Conservation (phyloP, 2,329 filamentous ascomycete species). For the Dothistroma pini region DNA sequence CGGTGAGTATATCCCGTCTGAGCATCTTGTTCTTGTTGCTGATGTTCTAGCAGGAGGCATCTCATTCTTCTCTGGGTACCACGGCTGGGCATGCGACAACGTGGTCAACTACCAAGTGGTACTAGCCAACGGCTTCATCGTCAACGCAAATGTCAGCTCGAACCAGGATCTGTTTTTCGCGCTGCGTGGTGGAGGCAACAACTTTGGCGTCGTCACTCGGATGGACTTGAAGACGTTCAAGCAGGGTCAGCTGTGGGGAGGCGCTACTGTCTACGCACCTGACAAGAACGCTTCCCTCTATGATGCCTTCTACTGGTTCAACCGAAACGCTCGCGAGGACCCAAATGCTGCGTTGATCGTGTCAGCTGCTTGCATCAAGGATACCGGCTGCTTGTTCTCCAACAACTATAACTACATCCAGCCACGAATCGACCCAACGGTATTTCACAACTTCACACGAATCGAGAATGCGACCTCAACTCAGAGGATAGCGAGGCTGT, state of each 20-base stretch:
- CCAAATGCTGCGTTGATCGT: slow-evolving; percentile 7
- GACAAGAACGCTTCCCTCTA: slow-evolving; percentile 7
- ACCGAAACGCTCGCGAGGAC: slow-evolving; percentile 8
- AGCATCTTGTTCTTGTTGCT: slow-evolving; percentile 1
- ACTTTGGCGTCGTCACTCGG: slow-evolving; percentile 31
- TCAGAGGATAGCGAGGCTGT: slow-evolving; percentile 3
- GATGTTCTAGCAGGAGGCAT: slow-evolving; percentile 12
- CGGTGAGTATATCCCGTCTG: slow-evolving; percentile 8
- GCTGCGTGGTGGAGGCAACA: slow-evolving; percentile 28
- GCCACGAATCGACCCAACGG: slow-evolving; percentile 1
- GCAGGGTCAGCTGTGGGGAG: slow-evolving; percentile 21
- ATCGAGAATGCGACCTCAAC: slow-evolving; percentile 7
- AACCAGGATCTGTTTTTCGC: slow-evolving; percentile 26
- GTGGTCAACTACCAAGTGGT: slow-evolving; percentile 31
- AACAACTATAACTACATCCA: slow-evolving; percentile 12
- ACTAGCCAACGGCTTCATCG: slow-evolving; percentile 23
- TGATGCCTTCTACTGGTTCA: slow-evolving; percentile 14
- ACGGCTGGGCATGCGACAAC: slow-evolving; percentile 32
- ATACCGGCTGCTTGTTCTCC: slow-evolving; percentile 9
- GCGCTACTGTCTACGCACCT: slow-evolving; percentile 4
- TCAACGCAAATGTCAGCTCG: slow-evolving; percentile 22
- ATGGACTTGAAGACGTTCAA: slow-evolving; percentile 25
- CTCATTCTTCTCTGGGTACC: slow-evolving; percentile 28
- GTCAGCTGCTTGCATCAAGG: slow-evolving; percentile 1
- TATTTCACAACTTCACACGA: slow-evolving; percentile 11